Evolutionary conservation across 1,284 basidiomycete species (phyloP), one percentile per base, ranked within the genome.

Genomic region (Malassezia psittaci): DNA sequence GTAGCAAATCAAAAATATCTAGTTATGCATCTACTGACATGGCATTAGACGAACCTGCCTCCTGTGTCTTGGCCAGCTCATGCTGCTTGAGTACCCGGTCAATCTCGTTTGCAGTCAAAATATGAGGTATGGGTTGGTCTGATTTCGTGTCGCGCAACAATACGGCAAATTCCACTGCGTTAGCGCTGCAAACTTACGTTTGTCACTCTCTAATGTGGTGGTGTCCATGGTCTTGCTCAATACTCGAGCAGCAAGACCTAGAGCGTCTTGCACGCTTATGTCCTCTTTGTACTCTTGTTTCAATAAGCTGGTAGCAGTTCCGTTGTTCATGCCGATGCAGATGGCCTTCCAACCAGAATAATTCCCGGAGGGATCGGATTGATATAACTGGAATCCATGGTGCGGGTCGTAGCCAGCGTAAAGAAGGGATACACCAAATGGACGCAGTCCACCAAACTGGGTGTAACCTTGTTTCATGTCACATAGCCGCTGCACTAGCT

Each of bases 191-290:
- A 5, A 65, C 64, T 51, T 53, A 66, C 63, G 52, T 61, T 72
- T 71, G 37, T 73, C 70, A 48, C 67, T 67, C 43, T 90, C 87
- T 60, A 99, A 77, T 49, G 88, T 91, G 32, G 93, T 96, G 63
- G 89, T 90, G 75, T 99, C 93, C 91, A 98, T 96, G 45, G 93
- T 96, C 82, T 96, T 98, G 81, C 90, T 91, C 85, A 99, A 89
- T 51, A 90, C 87, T 78, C 86, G 87, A 65, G 96, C 81, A 47
- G 89, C 90, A 38, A 99, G 80, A 24, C 82, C 84, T 69, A 93
- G 86, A n/a, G 90, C 91, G n/a, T 71, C 70, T 48, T 70, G 65
- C 43, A 69, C 64, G 9, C 51, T 56, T 57, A 96, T 85, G 59
- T 90, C 89, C 65, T 96, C 93, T 77, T 96, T 94, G 79, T 96